Conservation (phyloP, 495 filamentous ascomycete genomes). For the Aspergillus affinis region DNA sequence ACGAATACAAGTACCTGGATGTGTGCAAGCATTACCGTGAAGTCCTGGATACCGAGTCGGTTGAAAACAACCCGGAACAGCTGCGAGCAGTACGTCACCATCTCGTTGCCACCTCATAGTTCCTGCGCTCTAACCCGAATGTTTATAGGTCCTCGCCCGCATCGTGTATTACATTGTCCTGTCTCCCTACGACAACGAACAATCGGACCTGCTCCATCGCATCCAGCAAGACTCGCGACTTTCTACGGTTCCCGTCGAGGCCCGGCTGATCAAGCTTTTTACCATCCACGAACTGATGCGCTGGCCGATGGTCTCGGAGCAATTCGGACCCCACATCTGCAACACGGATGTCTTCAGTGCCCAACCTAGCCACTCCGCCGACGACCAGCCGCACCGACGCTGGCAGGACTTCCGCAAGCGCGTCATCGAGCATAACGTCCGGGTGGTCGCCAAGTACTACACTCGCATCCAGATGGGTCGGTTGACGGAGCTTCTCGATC, state of each 20-base stretch:
- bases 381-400: conserved; percentile 74
- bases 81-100: conserved; percentile 68
- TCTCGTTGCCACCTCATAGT: not conserved
- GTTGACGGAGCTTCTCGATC: conserved; percentile 82
- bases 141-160: conserved; percentile 71
- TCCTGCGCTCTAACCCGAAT: conserved; percentile 9
- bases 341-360: conserved; percentile 80
- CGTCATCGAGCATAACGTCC: conserved; percentile 98
- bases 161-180: conserved; percentile 98
- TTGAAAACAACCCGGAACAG: conserved; percentile 83
- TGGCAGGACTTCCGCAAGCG: conserved; percentile 96
- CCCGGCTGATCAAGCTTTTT: conserved; percentile 84
- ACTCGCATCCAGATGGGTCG: conserved; percentile 91
- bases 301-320: conserved; percentile 87
- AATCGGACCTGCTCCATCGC: conserved; percentile 94
- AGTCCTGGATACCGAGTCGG: conserved; percentile 90
- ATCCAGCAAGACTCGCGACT: conserved; percentile 69
- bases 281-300: conserved; percentile 96
- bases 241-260: conserved; percentile 67
- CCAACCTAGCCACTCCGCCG: conserved; percentile 56
- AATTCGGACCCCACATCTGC: conserved; percentile 87
- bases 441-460: conserved; percentile 97
- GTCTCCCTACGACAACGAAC: conserved; percentile 96
- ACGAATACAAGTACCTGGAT: conserved; percentile 95
- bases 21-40: conserved; percentile 96